Base-by-base conservation (phyloP, 23 red algal species). In the Gracilariopsis chorda region DNA sequence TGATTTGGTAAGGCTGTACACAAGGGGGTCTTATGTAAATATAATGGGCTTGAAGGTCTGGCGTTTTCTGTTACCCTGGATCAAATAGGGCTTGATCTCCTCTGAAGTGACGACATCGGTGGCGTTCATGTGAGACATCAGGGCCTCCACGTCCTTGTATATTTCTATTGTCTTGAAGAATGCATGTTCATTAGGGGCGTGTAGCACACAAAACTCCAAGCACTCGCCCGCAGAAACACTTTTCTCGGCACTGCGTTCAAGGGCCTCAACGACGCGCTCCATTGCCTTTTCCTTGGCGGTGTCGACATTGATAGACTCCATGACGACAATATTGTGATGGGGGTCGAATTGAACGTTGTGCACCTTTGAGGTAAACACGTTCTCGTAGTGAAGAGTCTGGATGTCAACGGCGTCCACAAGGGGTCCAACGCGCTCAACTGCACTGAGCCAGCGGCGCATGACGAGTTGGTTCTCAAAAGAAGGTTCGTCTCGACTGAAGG, bases 121-220 rank as follows among this genome's bases (percentile, higher is more conserved):
- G 19, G 47, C 53, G 73, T 79, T 74, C 88, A 91, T 80, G 25
- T 82, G 88, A 20, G 47, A 59, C 28, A 34, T 20, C 1, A 80
- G 68, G 37, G 74, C 58, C 32, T 62, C 77, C 11, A 47, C 88
- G 52, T 82, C 67, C 73, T 80, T 67, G 55, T 61, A 91, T 7
- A 91, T 75, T 23, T 91, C 62, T 10, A 91, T 55, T 20, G 75
- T 81, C 56, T 91, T 91, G 75, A 80, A 91, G 60, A 91, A 82
- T 4, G 60, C 77, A 25, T 67, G 53, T 37, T 91, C 68, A 32
- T 61, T 51, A 11, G 88, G 58, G 8, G 63, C 53, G 7, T 80
- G 60, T 20, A 91, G 59, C 21, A 91, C 77, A 42, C 75, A 81
- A 82, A 91, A 91, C 44, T 91, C 88, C 60, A 91, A 75, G 37